These are phyloP conservation scores for Colletotrichum incanum DNA, from an alignment of 2,329 filamentous ascomycete species.

Conservation along the genomic window DNA sequence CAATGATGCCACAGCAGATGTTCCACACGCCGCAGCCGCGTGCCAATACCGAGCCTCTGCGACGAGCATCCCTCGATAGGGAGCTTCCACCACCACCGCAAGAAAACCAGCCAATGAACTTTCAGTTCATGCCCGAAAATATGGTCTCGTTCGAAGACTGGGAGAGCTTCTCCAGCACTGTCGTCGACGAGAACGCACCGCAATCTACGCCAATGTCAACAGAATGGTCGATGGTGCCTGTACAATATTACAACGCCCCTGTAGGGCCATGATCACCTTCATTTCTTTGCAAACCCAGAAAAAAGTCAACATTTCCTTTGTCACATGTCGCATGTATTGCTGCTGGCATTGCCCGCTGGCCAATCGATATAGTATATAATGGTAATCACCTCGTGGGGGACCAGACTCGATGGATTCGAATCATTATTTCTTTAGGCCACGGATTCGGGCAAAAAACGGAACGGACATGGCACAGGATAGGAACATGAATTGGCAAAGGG, in stretches of 20 bases:
- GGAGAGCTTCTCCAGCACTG: conserved; percentile 56
- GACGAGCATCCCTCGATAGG: conserved; percentile 42
- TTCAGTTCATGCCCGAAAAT: conserved; percentile 58
- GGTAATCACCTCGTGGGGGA: conserved; percentile 44
- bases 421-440: conserved; percentile 34
- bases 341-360: conserved; percentile 33
- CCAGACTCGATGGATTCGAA: conserved; percentile 36
- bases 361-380: conserved; percentile 45
- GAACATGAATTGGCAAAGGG: conserved; percentile 38
- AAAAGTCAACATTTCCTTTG: conserved; percentile 41
- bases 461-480: conserved; percentile 25
- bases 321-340: conserved; percentile 40
- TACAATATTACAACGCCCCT: conserved; percentile 46
- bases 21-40: conserved; percentile 40
- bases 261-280: conserved; percentile 41
- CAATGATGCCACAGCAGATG: conserved; percentile 41
- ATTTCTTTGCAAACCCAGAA: conserved; percentile 18
- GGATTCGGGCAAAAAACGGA: conserved; percentile 36
- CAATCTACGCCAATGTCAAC: conserved; percentile 44
- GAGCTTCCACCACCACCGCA: conserved; percentile 44
- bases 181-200: conserved; percentile 51
- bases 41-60: conserved; percentile 37
- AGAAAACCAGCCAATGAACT: conserved; percentile 55
- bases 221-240: conserved; percentile 47
- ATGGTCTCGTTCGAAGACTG: conserved; percentile 58